Evolutionary conservation across 345 rosid genomes (phyloP), one percentile per base, ranked within the genome.

Genomic region (Carallia pectinifolia): DNA sequence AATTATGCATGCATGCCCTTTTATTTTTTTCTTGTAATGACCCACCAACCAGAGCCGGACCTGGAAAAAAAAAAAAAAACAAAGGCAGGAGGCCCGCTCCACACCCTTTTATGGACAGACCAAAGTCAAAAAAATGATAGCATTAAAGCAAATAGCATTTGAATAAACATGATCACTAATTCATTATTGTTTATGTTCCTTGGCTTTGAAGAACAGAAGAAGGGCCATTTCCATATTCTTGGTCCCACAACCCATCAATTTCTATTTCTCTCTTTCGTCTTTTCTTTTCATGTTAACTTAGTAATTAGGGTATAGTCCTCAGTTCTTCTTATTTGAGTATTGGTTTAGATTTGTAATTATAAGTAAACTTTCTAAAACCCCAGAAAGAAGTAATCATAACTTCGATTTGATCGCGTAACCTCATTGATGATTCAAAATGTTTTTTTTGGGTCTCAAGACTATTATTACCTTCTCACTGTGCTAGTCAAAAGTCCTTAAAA

Each of bases 121-220:
- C 50, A 44, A 1, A 2, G 50, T 44, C 50, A 12, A 44, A 3
- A 44, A 12, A 44, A 12, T 44, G 50, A 44, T 44, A 2, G 39
- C 58, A 27, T 67, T 19, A 62, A 53, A 61, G 19, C 29, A 66
- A 37, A 61, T 19, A 37, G 50, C 27, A 34, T 67, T 47, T 54
- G 67, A 54, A 68, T 34, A 40, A 52, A 67, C 38, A 27, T 23
- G 73, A 53, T 40, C 70, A 58, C 61, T 58, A 52, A 68, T 67
- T 36, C 70, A 79, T 79, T 71, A 75, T 74, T 36, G 73, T 31
- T 18, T 40, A 48, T 58, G 67, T 65, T 59, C 55, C 44, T 64
- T 71, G 71, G 72, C 55, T 76, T 79, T 75, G 39, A 75, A 75
- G 34, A 33, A 33, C 34, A 33, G 34, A 33, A 33, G 76, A 74